phyloP scores from a whole-genome alignment of 140 eudicot species.

The Anethum foeniculum region DNA sequence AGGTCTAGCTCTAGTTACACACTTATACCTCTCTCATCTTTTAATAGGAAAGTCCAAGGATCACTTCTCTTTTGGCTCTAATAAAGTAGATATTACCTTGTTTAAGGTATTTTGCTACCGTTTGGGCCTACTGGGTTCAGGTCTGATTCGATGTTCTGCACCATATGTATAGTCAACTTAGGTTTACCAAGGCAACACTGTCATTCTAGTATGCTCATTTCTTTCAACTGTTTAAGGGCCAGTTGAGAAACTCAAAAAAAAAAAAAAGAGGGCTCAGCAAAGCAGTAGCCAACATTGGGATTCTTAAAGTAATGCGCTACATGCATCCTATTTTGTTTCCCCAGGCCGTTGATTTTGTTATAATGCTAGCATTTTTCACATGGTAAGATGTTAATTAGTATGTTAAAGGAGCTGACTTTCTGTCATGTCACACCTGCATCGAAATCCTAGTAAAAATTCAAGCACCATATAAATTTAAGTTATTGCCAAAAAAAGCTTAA shows the following conservation, averaged over 20 bases:
- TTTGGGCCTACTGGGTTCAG: not conserved
- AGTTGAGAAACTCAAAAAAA: not conserved
- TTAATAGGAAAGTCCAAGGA: not conserved
- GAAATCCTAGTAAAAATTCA: too few species aligned
- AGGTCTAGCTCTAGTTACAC: not conserved
- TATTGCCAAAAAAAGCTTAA: not conserved
- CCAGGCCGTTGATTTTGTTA: not conserved
- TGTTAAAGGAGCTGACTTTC: not conserved
- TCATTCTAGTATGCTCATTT: too few species aligned
- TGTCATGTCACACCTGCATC: not conserved
- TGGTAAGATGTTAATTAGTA: not conserved
- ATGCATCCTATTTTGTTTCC: not conserved
- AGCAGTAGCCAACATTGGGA: slow-evolving; percentile 1
- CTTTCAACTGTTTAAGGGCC: not conserved
- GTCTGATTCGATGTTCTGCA: not conserved
- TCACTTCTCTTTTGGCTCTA: not conserved
- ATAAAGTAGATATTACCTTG: not conserved
- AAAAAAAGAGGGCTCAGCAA: not conserved
- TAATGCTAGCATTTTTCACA: not conserved
- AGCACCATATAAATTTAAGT: not conserved
- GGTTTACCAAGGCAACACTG: not conserved
- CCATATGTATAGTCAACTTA: not conserved
- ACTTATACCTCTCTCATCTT: not conserved
- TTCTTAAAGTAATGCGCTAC: not conserved
- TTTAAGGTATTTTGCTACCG: not conserved